Conservation (phyloP, 805 yeast species). For the Wickerhamiella galacta region DNA sequence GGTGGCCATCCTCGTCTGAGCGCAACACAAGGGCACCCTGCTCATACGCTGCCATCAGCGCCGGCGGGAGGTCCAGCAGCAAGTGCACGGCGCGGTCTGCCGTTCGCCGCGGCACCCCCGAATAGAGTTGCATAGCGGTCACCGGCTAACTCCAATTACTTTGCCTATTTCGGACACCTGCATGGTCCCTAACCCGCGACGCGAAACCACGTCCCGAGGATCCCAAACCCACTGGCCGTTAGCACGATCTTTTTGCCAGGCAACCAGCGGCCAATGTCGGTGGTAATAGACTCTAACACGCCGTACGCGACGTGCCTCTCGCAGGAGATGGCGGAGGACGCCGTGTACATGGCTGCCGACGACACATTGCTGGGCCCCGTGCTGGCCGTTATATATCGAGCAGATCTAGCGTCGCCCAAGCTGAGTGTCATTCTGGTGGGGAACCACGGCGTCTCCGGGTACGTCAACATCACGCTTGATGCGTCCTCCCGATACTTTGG, state of each 20-base stretch:
- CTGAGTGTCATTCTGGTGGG: conserved; percentile 21
- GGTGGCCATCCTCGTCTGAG: conserved; percentile 2
- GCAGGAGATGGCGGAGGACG: conserved; percentile 14
- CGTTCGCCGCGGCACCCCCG: conserved; percentile 4
- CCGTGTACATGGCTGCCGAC: conserved; percentile 23
- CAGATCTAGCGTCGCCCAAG: conserved; percentile 10
- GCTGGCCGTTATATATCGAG: conserved; percentile 21
- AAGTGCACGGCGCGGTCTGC: conserved; percentile 7
- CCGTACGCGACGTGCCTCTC: conserved; percentile 20
- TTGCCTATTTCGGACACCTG: not conserved
- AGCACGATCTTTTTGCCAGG: too few relatives aligned
- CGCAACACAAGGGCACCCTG: conserved; percentile 7
- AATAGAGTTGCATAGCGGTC: not conserved
- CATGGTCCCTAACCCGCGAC: too few relatives aligned
- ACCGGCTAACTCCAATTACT: not conserved
- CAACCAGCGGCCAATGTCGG: conserved; percentile 1
- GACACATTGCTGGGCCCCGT: conserved; percentile 21
- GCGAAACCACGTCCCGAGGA: too few relatives aligned
- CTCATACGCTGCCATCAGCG: conserved; percentile 13
- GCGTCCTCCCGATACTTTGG: conserved; percentile 54
- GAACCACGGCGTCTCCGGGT: conserved; percentile 45
- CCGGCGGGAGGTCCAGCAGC: conserved; percentile 18
- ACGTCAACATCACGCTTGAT: conserved; percentile 40
- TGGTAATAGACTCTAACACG: conserved; percentile 19
- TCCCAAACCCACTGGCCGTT: too few relatives aligned